Conservation (phyloP, 768 basidiomycete genomes). For the Pulveroboletus sp. region DNA sequence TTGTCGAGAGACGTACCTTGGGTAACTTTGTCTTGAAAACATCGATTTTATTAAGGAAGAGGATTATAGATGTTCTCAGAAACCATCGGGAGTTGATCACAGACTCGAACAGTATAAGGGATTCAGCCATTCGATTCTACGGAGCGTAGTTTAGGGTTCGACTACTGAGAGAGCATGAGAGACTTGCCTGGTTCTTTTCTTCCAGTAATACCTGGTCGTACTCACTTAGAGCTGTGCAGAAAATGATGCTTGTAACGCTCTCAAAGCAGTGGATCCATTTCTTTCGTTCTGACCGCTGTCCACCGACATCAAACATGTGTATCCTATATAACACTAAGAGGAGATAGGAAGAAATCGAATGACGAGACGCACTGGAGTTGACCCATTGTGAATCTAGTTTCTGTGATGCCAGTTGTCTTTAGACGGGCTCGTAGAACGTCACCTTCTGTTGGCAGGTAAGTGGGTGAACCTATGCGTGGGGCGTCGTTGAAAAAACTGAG, state of each 20-base stretch:
- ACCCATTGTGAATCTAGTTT: slow-evolving; percentile 77
- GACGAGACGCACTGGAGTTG: slow-evolving; percentile 45
- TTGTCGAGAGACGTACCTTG: slow-evolving; percentile 28
- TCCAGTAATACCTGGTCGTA: slow-evolving; percentile 72
- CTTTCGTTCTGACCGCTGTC: slow-evolving; percentile 76
- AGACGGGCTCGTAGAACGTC: slow-evolving; percentile 86
- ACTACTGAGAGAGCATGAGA: not conserved
- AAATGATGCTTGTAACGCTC: slow-evolving; percentile 76
- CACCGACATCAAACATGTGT: slow-evolving; percentile 77
- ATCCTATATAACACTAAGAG: slow-evolving; percentile 30
- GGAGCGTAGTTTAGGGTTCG: not conserved
- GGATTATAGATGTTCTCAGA: slow-evolving; percentile 57
- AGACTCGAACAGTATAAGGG: slow-evolving; percentile 67
- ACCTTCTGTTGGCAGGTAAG: slow-evolving; percentile 81
- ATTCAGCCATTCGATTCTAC: slow-evolving; percentile 74
- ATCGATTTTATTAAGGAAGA: slow-evolving; percentile 71
- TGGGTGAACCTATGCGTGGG: slow-evolving; percentile 71
- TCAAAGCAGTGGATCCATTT: slow-evolving; percentile 82
- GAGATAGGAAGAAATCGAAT: not conserved
- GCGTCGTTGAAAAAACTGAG: slow-evolving; percentile 82
- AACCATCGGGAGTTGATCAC: slow-evolving; percentile 83
- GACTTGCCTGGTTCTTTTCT: slow-evolving; percentile 37
- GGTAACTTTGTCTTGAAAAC: slow-evolving; percentile 73
- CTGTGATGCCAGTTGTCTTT: slow-evolving; percentile 87
- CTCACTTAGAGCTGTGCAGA: slow-evolving; percentile 70